A percentile compares a stretch with the other conserved stretches of the same genome.
Conservation (phyloP, 2,329 filamentous ascomycete genomes). For the Ophiostoma ulmi region DNA sequence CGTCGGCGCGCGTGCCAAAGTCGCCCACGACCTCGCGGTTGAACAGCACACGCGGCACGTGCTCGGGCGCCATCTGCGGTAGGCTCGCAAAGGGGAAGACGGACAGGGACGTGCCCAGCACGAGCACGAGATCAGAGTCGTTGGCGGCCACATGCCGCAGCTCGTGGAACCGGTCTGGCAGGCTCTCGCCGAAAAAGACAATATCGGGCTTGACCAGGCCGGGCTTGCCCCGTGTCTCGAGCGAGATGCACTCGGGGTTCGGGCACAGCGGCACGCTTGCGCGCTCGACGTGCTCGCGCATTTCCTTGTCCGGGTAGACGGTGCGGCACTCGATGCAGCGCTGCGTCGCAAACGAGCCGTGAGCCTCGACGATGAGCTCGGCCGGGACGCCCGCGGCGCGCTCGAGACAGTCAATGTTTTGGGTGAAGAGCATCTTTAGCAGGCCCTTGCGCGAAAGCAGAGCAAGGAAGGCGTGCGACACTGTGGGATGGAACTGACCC, state of each 20-base stretch:
- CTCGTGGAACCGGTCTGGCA: constrained; percentile 59
- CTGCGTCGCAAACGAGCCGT: constrained; percentile 90
- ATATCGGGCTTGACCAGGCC: constrained; percentile 91
- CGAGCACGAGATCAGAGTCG: constrained; percentile 37
- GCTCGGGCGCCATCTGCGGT: constrained; percentile 57
- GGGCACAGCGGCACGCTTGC: constrained; percentile 68
- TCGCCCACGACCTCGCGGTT: constrained; percentile 80
- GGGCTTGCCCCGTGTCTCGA: constrained; percentile 47
- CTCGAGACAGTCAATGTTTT: constrained; percentile 97
- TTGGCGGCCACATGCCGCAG: constrained; percentile 48
- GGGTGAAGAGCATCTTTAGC: constrained; percentile 83
- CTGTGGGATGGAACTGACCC: constrained; percentile 78
- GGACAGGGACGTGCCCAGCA: constrained; percentile 30
- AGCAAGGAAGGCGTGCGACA: constrained; percentile 83
- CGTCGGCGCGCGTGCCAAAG: constrained; percentile 71
- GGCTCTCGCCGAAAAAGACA: constrained; percentile 75
- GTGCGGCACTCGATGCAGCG: constrained; percentile 82
- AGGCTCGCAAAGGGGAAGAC: constrained; percentile 78
- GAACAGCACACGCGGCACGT: constrained; percentile 73
- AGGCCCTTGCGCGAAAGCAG: constrained; percentile 74
- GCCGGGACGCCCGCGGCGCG: constrained; percentile 75
- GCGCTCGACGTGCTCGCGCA: constrained; percentile 62
- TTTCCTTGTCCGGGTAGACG: constrained; percentile 67
- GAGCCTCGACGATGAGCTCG: constrained; percentile 82
- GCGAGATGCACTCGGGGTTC: constrained; percentile 11